phyloP scores from a whole-genome alignment of 2,329 filamentous ascomycete species.

The Talaromyces sp. region DNA sequence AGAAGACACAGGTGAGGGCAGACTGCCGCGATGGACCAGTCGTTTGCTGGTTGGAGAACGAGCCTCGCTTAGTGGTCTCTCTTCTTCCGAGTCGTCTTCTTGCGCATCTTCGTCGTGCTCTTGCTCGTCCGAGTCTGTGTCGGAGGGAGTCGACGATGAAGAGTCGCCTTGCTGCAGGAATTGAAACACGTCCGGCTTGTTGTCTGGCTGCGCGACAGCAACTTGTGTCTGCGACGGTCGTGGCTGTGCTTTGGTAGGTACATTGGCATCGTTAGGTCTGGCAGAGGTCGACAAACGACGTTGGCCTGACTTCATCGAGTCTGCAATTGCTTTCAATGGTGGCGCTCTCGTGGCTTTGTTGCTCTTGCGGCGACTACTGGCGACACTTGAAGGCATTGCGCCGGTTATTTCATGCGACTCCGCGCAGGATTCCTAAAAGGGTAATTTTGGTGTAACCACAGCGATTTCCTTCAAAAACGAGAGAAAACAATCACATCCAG shows the following conservation, averaged over 20 bases:
- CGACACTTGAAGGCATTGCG: constrained; percentile 7
- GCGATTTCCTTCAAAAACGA: background rate
- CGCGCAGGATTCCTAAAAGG: background rate
- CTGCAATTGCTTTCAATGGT: background rate
- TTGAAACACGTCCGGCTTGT: constrained; percentile 33
- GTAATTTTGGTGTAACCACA: background rate
- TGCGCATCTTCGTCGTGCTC: constrained; percentile 14
- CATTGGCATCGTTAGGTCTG: background rate
- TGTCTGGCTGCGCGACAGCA: background rate
- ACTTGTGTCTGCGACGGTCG: background rate
- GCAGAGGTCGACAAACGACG: background rate
- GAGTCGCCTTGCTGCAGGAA: constrained; percentile 21
- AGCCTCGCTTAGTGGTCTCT: background rate
- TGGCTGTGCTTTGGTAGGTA: constrained; percentile 1
- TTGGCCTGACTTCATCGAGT: background rate
- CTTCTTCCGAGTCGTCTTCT: background rate
- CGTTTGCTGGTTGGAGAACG: background rate
- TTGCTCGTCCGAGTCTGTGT: constrained; percentile 16
- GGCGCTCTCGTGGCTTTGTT: background rate
- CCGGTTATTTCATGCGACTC: background rate
- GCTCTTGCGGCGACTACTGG: constrained; percentile 9
- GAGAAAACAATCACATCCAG: background rate
- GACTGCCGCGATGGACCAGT: constrained; percentile 9
- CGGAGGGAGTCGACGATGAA: constrained; percentile 2
- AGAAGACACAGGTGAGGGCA: constrained; percentile 26